Base-by-base conservation (phyloP, 495 filamentous ascomycete species). In the Aspergillus coremiiformis region DNA sequence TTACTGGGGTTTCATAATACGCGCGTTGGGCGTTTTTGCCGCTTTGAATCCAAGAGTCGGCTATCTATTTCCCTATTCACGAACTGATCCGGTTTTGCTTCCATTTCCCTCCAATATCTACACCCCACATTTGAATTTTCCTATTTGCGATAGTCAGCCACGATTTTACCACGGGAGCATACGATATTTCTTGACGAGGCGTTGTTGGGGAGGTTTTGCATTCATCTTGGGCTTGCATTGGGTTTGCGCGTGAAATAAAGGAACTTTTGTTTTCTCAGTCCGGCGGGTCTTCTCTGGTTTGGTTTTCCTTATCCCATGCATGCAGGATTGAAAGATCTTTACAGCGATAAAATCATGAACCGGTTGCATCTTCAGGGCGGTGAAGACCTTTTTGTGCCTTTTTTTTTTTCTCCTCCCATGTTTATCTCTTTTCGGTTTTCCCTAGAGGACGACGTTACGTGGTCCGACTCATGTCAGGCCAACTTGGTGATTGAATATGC, bases 1-100 rank as follows among this genome's bases (percentile, higher is more conserved):
- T 23, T 27, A 41, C 19, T 33, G 6, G 32, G 39, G 30, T 55
- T 57, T 45, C 54, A 57, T 55, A 33, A 42, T 33, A 52, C 47
- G 58, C 45, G 54, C 52, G 42, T 55, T 57, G 52, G 58, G 45
- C 41, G 45, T 49, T 49, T 44, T 47, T 32, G 12, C 21, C 39
- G 10, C 42, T 47, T 55, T 39, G 11, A 35, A 23, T 46, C 32
- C 39, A 20, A 52, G 42, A 39, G 30, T 27, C 22, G 30, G 22
- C 39, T 32, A 50, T 20, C 49, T 49, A 15, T 59, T 52, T 44
- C 42, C 51, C 26, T 50, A 42, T 42, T 44, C 49, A 45, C 50
- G 48, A n/a, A 55, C 44, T 53, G 44, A 49, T 48, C 52, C 48
- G 48, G 45, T 52, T 20, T 46, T 47, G 20, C n/a, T 46, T 26